Percentiles rank a stretch among this genome's conserved stretches.
Evolutionary conservation across 108 stramenopile species (phyloP).

Genomic region (Cyclostephanos invisitatus): DNA sequence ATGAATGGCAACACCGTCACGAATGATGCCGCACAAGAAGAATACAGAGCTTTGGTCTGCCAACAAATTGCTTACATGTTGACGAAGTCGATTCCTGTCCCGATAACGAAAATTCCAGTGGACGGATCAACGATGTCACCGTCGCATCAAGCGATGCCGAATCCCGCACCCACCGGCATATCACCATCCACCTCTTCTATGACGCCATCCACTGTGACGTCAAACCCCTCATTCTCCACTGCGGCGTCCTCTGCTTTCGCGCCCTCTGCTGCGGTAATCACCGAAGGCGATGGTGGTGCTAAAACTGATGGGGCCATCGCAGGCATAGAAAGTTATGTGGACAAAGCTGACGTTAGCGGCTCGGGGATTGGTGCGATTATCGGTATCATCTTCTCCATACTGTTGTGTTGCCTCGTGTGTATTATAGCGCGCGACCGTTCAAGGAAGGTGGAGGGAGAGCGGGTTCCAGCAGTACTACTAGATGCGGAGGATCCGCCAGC

Average conservation of each 20-base stretch:
- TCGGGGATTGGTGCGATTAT: background rate
- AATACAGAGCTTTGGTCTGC: conserved; percentile 1
- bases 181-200: too few relatives aligned
- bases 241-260: background rate
- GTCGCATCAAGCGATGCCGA: background rate
- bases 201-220: background rate
- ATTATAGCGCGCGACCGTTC: background rate
- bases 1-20: background rate
- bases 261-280: background rate
- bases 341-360: background rate
- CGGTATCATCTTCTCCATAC: background rate
- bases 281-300: background rate
- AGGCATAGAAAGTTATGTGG: background rate
- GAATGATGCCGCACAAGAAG: background rate
- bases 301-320: background rate
- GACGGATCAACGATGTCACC: background rate
- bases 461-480: background rate
- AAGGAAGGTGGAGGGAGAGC: background rate
- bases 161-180: background rate
- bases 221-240: background rate
- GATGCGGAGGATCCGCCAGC: background rate
- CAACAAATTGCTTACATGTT: conserved; percentile 9
- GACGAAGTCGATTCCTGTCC: background rate
- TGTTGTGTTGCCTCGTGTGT: too few relatives aligned
- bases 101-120: background rate